Conservation (phyloP, 495 filamentous ascomycete genomes). For the Haplographium delicatum region DNA sequence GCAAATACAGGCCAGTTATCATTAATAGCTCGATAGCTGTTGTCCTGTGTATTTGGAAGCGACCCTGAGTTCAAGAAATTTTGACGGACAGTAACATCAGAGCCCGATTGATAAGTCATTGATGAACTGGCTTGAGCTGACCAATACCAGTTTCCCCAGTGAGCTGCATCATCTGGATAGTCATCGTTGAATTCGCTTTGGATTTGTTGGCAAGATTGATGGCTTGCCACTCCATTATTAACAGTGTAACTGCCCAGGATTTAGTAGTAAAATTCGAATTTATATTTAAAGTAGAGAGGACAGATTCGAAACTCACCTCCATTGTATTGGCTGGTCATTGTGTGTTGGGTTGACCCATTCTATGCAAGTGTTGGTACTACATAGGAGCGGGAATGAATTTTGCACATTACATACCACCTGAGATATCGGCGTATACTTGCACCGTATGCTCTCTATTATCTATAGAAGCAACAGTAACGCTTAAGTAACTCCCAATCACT, state of each 20-base stretch:
- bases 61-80: constrained; percentile 59
- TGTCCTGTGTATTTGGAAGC: constrained; percentile 62
- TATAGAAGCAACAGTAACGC: constrained; percentile 52
- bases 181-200: constrained; percentile 45
- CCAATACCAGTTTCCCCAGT: constrained; percentile 84
- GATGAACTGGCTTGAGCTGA: constrained; percentile 38
- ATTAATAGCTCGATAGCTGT: constrained; percentile 59
- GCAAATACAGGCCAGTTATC: constrained; percentile 83
- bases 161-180: constrained; percentile 55
- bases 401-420: constrained; percentile 64
- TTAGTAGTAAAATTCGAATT: too few species aligned
- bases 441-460: constrained; percentile 59
- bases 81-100: constrained; percentile 56
- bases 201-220: constrained; percentile 49
- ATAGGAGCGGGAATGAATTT: too few species aligned
- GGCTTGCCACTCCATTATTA: constrained; percentile 36
- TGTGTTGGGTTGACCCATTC: too few species aligned
- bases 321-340: too few species aligned
- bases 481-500: constrained; percentile 81
- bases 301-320: too few species aligned
- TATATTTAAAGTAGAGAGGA: too few species aligned
- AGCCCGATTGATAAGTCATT: constrained; percentile 60
- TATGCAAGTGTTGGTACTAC: too few species aligned
- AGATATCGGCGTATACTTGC: constrained; percentile 79
- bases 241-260: constrained; percentile 30